Conservation (phyloP, 2,329 filamentous ascomycete genomes). For the Alternaria burnsii region DNA sequence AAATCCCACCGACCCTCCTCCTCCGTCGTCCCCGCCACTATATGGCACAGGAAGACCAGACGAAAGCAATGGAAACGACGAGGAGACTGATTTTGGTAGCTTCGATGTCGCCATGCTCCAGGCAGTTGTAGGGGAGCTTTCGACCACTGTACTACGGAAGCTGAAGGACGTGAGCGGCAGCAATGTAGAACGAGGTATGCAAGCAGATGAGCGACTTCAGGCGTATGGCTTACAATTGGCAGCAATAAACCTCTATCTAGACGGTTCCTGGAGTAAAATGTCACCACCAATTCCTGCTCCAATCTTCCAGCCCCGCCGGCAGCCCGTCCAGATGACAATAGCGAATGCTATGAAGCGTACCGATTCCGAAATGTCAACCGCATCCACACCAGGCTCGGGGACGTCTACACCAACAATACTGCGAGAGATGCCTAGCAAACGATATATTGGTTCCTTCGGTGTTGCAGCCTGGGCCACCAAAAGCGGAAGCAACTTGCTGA, state of each 20-base stretch:
- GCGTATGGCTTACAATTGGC: conserved; percentile 18
- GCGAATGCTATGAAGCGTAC: conserved; percentile 34
- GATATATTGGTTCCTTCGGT: conserved; percentile 93
- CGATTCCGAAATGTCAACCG: conserved; percentile 35
- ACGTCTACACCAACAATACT: conserved; percentile 31
- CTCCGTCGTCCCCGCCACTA: conserved; percentile 42
- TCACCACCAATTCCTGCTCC: conserved; percentile 21
- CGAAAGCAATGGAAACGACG: conserved; percentile 16
- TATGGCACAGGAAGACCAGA: conserved; percentile 3
- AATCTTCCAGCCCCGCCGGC: conserved; percentile 27
- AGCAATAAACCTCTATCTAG: conserved; percentile 71
- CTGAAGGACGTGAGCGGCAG: conserved; percentile 61
- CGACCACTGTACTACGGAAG: conserved; percentile 55
- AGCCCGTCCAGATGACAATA: conserved; percentile 34
- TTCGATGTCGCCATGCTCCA: conserved; percentile 66
- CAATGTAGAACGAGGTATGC: conserved; percentile 61
- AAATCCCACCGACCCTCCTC: conserved; percentile 34
- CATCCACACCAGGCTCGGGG: conserved; percentile 34
- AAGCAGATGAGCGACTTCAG: neutral
- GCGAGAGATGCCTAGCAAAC: conserved; percentile 61
- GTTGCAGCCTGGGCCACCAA: conserved; percentile 91
- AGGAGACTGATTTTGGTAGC: conserved; percentile 34
- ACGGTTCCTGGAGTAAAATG: conserved; percentile 66
- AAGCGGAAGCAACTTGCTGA: conserved; percentile 78
- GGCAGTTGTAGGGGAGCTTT: conserved; percentile 65